Evolutionary conservation across 2,329 filamentous ascomycete genomes (phyloP).

Genomic region (Penicillium vulpinum): DNA sequence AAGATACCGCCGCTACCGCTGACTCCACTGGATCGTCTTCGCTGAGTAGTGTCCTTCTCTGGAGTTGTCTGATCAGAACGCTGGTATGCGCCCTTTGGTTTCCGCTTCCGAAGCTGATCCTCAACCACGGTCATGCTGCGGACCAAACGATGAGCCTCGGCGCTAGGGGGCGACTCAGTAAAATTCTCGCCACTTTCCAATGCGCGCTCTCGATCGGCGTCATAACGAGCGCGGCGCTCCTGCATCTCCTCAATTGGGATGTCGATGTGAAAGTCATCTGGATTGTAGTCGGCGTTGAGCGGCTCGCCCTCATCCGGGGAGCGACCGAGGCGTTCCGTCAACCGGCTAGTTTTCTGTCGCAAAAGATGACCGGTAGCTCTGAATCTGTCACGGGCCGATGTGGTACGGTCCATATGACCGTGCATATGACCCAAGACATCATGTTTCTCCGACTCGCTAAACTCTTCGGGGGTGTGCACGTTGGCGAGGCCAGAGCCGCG

Average conservation of each 20-base stretch:
- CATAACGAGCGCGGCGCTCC: conserved; percentile 21
- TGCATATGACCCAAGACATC: not conserved
- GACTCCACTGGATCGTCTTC: conserved; percentile 28
- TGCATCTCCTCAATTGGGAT: conserved; percentile 24
- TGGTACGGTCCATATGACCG: conserved; percentile 10
- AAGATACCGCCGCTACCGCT: conserved; percentile 59
- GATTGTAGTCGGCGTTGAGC: conserved; percentile 29
- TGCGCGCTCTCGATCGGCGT: conserved; percentile 18
- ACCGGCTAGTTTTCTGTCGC: conserved; percentile 30
- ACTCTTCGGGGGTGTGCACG: conserved; percentile 8
- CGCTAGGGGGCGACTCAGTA: conserved; percentile 26
- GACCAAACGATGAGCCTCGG: conserved; percentile 42
- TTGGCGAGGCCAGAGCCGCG: conserved; percentile 13
- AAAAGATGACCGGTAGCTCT: conserved; percentile 31
- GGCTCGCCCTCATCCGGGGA: conserved; percentile 34
- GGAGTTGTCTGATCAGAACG: conserved; percentile 37
- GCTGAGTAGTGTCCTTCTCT: conserved; percentile 27
- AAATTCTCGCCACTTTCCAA: conserved; percentile 21
- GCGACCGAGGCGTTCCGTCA: conserved; percentile 34
- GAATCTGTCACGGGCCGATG: conserved; percentile 28
- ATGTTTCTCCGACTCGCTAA: conserved; percentile 16
- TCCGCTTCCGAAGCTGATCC: conserved; percentile 26
- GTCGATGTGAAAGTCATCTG: conserved; percentile 32
- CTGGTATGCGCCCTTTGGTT: conserved; percentile 33
- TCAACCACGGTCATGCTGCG: conserved; percentile 35